A percentile compares a stretch with the other conserved stretches of the same genome.
phyloP scores from a whole-genome alignment of 805 yeast species.

The Kazachstania psychrophila region DNA sequence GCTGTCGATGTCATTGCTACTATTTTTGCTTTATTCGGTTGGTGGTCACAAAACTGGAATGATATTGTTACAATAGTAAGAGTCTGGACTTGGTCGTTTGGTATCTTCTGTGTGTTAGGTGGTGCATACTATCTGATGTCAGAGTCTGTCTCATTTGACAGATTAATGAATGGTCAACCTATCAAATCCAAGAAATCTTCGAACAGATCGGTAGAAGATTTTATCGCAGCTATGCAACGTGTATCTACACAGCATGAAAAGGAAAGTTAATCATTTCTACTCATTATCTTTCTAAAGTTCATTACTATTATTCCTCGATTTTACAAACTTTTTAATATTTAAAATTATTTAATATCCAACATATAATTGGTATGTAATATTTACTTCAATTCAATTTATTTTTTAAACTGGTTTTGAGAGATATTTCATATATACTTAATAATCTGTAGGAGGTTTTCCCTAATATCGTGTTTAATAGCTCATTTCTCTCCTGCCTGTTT shows the following conservation, averaged over 20 bases:
- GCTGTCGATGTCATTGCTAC: constrained; percentile 86
- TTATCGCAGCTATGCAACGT: constrained; percentile 78
- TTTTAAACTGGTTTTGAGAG: too few relatives aligned
- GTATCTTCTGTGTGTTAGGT: constrained; percentile 92
- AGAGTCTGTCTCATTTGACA: constrained; percentile 67
- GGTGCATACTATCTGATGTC: constrained; percentile 94
- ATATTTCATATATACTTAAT: too few relatives aligned
- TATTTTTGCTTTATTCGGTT: constrained; percentile 85
- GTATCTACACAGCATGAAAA: constrained; percentile 84
- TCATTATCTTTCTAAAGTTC: too few relatives aligned
- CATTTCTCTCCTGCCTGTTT: too few relatives aligned
- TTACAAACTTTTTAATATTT: too few relatives aligned
- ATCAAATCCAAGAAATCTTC: constrained; percentile 44
- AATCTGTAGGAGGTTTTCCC: too few relatives aligned
- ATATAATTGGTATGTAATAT: too few relatives aligned
- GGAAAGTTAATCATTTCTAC: too few relatives aligned
- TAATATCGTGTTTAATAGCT: too few relatives aligned
- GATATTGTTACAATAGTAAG: constrained; percentile 91
- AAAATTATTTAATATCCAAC: too few relatives aligned
- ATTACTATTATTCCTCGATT: too few relatives aligned
- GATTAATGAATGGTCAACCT: constrained; percentile 75
- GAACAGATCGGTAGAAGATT: constrained; percentile 65
- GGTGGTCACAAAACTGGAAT: constrained; percentile 98
- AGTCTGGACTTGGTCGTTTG: constrained; percentile 92
- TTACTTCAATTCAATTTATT: too few relatives aligned